Evolutionary conservation across 2,329 filamentous ascomycete species (phyloP).

Genomic region (Zasmidium citrigriseum): DNA sequence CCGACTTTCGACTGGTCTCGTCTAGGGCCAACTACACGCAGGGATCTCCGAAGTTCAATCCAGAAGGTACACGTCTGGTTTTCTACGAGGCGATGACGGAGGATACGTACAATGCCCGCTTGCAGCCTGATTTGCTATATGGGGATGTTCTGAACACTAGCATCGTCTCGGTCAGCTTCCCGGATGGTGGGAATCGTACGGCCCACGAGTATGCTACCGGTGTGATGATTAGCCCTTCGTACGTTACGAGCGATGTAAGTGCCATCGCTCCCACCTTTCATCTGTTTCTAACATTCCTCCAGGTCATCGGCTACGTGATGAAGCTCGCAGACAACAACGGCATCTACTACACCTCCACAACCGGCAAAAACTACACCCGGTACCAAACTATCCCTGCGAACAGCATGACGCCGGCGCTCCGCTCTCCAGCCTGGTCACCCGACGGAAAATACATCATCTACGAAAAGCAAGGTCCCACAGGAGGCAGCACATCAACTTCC

Average conservation of each 20-base stretch:
- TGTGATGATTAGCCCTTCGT: conserved; percentile 3
- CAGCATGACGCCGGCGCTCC: conserved; percentile 3
- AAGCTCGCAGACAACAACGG: conserved; percentile 3
- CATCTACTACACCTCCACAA: background rate
- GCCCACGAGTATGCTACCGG: background rate
- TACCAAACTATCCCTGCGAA: conserved; percentile 2
- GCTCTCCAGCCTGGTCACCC: no score
- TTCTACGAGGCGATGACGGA: conserved; percentile 7
- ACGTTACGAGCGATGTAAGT: conserved; percentile 5
- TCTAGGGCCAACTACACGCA: background rate
- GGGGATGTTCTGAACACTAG: background rate
- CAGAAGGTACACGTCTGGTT: conserved; percentile 2
- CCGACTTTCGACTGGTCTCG: conserved; percentile 4
- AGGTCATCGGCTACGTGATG: conserved; percentile 6
- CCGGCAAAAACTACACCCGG: conserved; percentile 1
- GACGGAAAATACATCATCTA: background rate
- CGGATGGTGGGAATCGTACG: background rate
- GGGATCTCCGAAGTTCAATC: conserved; percentile 9
- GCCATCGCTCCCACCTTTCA: background rate
- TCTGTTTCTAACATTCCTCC: background rate
- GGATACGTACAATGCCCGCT: conserved; percentile 6
- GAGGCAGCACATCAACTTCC: conserved; percentile 1
- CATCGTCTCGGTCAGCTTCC: background rate
- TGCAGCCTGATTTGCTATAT: conserved; percentile 1
- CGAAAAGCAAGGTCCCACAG: conserved; percentile 9